Percentiles rank a stretch among this genome's conserved stretches.
Evolutionary conservation across 2,329 filamentous ascomycete genomes (phyloP).

Genomic region (Ascochyta koolunga): DNA sequence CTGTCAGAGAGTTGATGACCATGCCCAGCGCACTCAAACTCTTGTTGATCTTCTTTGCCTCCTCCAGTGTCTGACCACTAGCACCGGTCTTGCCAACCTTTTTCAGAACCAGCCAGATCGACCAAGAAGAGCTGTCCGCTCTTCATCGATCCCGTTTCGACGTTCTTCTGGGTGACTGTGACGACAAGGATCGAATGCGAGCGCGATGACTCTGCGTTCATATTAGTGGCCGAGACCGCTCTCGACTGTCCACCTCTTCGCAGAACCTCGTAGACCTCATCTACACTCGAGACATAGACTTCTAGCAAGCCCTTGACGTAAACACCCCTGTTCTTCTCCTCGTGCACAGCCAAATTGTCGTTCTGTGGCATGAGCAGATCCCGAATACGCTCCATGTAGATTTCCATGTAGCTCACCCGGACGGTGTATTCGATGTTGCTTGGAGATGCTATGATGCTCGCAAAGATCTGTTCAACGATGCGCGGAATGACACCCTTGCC

Average conservation of each 20-base stretch:
- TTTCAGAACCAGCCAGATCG: constrained; percentile 97
- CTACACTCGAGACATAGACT: constrained; percentile 93
- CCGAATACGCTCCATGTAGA: constrained; percentile 98
- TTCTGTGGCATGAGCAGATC: constrained; percentile 92
- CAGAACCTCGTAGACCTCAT: constrained; percentile 97
- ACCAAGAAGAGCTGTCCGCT: constrained; percentile 97
- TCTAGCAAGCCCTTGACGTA: constrained; percentile 96
- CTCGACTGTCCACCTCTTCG: constrained; percentile 86
- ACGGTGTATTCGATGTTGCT: constrained; percentile 98
- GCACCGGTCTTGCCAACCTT: constrained; percentile 99
- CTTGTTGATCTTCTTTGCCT: constrained; percentile 99
- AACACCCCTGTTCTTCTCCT: constrained; percentile 93
- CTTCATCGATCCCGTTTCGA: constrained; percentile 94
- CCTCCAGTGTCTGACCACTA: constrained; percentile 94
- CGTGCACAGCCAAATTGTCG: constrained; percentile 96
- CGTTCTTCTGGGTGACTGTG: constrained; percentile 96
- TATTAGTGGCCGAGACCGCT: constrained; percentile 95
- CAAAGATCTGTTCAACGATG: constrained; percentile 97
- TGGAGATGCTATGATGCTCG: constrained; percentile 89
- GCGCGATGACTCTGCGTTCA: constrained; percentile 98
- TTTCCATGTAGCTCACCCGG: constrained; percentile 98
- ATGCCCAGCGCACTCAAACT: constrained; percentile 96
- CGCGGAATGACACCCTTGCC: constrained; percentile 94
- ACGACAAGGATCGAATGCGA: constrained; percentile 99
- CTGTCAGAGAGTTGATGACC: constrained; percentile 97